phyloP scores from a whole-genome alignment of 1,284 basidiomycete species.

The Fomitopsis schrenkii region DNA sequence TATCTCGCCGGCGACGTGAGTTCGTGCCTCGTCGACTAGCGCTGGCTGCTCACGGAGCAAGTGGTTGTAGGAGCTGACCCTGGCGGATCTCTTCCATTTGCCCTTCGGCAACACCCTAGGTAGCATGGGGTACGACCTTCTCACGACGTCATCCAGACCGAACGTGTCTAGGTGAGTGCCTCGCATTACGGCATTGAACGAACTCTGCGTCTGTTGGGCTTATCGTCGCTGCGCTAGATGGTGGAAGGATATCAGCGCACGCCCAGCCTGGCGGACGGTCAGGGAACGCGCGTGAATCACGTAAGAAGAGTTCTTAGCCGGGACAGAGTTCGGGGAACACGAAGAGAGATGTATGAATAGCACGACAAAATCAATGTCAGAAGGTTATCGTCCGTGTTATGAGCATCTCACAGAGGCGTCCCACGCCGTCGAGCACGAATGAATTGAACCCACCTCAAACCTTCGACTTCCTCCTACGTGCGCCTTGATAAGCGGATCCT shows the following conservation, averaged over 20 bases:
- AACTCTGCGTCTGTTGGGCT: background rate
- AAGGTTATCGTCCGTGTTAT: too few species aligned
- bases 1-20: conserved; percentile 45
- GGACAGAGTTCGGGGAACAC: too few species aligned
- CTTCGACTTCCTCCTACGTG: background rate
- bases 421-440: too few species aligned
- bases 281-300: conserved; percentile 15
- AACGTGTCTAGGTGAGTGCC: conserved; percentile 23
- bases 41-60: background rate
- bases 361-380: too few species aligned
- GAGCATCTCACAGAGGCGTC: too few species aligned
- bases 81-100: conserved; percentile 52
- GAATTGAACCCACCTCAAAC: too few species aligned
- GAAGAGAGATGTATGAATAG: too few species aligned
- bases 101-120: conserved; percentile 32
- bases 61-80: conserved; percentile 31
- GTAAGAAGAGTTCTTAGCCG: background rate
- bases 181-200: background rate
- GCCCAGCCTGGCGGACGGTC: conserved; percentile 34
- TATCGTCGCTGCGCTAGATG: conserved; percentile 18
- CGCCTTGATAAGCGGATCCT: background rate
- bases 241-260: conserved; percentile 32
- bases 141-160: conserved; percentile 18
- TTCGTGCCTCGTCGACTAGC: background rate
- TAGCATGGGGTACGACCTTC: conserved; percentile 12